Evolutionary conservation across 495 filamentous ascomycete genomes (phyloP), one percentile per base, ranked within the genome.

Genomic region (Penicillium canescens): DNA sequence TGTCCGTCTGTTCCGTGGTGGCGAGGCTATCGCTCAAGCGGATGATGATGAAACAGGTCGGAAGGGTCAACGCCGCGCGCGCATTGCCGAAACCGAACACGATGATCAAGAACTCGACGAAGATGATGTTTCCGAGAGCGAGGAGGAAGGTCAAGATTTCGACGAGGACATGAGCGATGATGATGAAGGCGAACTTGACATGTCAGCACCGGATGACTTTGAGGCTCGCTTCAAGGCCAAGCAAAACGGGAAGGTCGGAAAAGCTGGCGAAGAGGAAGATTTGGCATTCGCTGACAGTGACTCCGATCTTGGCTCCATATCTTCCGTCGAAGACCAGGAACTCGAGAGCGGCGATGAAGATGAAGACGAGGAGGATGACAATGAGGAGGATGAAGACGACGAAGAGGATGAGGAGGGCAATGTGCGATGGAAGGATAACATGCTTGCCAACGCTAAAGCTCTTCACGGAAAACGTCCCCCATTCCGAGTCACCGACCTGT

Each of bases 281-380:
- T 54, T 96, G 56, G 88, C 82, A n/a, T 98, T 96, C 69, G 92
- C 93, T 1, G 92, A 98, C 61, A 94, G 89, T 61, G 94, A 98
- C 64, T 97, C 93, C 6, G 95, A 98, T 67, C 75, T 98, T 3
- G 94, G 94, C 11, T 97, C 94, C 12, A 72, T 96, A 34, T 95
- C 88, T n/a, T 82, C 81, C 3, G 86, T 77, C 4, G 84, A 82
- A 11, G 82, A 84, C 28, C 78, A 81, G 45, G 76, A 81, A 14
- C 56, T 87, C 3, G 84, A 91, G 23, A 84, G 86, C 55, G 84
- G 75, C 18, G 65, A 68, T 8, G 77, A 82, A 13, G 80, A 73
- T 1, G 80, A 78, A 2, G 78, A 79, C 11, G 79, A 82, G n/a
- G 79, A 66, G 3, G 87, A 87, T 11, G 86, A 88, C 36, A 81